Conservation (phyloP, 2,329 filamentous ascomycete species). For the Colletotrichum orbiculare region DNA sequence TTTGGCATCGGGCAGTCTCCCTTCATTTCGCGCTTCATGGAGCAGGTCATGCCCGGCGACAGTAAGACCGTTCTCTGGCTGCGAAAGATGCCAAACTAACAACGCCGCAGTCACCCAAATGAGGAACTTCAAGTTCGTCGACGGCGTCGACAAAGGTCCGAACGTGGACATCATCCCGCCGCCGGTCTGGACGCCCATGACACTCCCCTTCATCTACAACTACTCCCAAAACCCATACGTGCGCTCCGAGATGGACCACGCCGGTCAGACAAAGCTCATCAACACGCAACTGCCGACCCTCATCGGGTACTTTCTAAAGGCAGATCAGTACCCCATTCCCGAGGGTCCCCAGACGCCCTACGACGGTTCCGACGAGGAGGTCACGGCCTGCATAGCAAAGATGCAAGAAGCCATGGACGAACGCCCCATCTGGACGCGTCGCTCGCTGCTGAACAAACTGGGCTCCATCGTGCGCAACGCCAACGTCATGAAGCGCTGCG, state of each 20-base stretch:
- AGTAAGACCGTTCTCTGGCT: constrained; percentile 57
- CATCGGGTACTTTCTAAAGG: constrained; percentile 67
- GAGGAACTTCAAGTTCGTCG: constrained; percentile 70
- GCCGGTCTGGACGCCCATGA: constrained; percentile 79
- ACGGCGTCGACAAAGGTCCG: constrained; percentile 63
- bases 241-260: constrained; percentile 67
- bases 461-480: constrained; percentile 60
- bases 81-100: constrained; percentile 55
- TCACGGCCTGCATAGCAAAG: constrained; percentile 72
- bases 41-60: constrained; percentile 77
- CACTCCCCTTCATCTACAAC: constrained; percentile 79
- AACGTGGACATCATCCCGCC: constrained; percentile 82
- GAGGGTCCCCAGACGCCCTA: constrained; percentile 70
- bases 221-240: constrained; percentile 90
- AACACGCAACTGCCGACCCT: constrained; percentile 71
- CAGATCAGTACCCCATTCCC: constrained; percentile 71
- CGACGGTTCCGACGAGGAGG: constrained; percentile 67
- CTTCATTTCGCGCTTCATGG: constrained; percentile 77
- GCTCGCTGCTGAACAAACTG: constrained; percentile 82
- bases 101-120: constrained; percentile 51
- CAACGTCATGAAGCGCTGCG: constrained; percentile 75
- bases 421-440: constrained; percentile 87
- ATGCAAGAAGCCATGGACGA: constrained; percentile 75
- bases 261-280: constrained; percentile 62
- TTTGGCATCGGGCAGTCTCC: constrained; percentile 76